Conservation (phyloP, 2,329 filamentous ascomycete genomes). For the Pestalotiopsis sp. region DNA sequence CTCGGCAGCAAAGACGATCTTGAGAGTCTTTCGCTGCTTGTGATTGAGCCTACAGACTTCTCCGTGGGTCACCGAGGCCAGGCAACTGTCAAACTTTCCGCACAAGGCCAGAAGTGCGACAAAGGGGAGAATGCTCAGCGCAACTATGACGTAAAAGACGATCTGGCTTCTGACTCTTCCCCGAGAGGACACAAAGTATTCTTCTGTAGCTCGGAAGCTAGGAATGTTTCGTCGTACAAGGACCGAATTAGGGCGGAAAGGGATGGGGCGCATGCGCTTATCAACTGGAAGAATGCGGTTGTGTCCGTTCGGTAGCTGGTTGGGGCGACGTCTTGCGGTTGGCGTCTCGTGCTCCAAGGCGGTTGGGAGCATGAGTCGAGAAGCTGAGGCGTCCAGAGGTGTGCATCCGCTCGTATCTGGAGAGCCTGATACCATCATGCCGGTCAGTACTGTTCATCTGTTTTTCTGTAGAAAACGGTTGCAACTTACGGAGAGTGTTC, state of each 20-base stretch:
- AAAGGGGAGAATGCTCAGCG: slow-evolving; percentile 49
- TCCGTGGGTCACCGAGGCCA: slow-evolving; percentile 53
- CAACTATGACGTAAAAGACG: slow-evolving; percentile 42
- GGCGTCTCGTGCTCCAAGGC: background rate
- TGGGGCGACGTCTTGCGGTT: background rate
- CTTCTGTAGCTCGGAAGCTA: slow-evolving; percentile 5
- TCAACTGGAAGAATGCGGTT: background rate
- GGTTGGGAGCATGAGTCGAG: background rate
- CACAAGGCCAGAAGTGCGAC: slow-evolving; percentile 45
- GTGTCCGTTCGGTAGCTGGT: background rate
- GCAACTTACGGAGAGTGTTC: background rate
- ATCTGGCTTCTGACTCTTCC: slow-evolving; percentile 26
- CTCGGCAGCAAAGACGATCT: slow-evolving; percentile 20
- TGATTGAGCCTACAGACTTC: slow-evolving; percentile 42
- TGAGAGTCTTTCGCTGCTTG: slow-evolving; percentile 37
- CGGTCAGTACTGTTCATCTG: background rate
- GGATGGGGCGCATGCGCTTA: background rate
- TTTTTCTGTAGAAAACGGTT: background rate
- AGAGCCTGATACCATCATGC: background rate
- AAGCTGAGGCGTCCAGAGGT: background rate
- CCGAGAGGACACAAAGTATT: slow-evolving; percentile 6
- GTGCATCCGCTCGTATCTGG: background rate
- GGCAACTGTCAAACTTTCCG: slow-evolving; percentile 45
- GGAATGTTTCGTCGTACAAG: background rate
- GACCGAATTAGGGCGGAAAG: background rate